These are phyloP conservation scores for Ganoderma lingzhi DNA, from an alignment of 1,284 basidiomycete genomes.

Conservation along the genomic window DNA sequence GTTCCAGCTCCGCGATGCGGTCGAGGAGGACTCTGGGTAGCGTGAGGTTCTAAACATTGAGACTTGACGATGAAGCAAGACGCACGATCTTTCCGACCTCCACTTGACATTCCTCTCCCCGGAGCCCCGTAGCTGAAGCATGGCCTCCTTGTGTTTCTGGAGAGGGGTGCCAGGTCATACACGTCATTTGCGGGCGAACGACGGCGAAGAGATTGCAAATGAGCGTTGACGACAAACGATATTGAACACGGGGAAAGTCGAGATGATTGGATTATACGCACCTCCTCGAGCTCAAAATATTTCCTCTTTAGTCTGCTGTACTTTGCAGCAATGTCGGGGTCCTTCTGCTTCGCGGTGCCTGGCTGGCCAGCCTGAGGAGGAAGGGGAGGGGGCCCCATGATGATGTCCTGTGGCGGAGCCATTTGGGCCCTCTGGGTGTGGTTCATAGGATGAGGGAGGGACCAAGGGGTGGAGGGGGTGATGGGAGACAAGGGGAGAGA, in stretches of 20 bases:
- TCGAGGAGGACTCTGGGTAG: constrained; percentile 58
- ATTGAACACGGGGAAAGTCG: constrained; percentile 8
- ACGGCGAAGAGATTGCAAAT: constrained; percentile 12
- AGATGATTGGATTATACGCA: constrained; percentile 44
- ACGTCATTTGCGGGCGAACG: not conserved
- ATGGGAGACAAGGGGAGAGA: constrained; percentile 31
- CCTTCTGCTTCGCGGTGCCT: constrained; percentile 45
- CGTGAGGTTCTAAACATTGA: constrained; percentile 18
- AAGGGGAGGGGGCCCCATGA: constrained; percentile 57
- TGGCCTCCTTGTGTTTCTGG: constrained; percentile 65
- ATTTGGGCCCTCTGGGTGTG: constrained; percentile 38
- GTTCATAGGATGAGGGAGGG: constrained; percentile 40
- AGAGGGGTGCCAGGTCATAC: constrained; percentile 35
- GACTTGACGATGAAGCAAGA: constrained; percentile 30
- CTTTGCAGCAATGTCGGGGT: constrained; percentile 61
- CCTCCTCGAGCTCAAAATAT: constrained; percentile 73
- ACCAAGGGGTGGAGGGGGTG: constrained; percentile 32
- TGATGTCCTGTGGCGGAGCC: constrained; percentile 49
- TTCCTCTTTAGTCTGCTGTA: constrained; percentile 68
- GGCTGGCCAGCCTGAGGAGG: constrained; percentile 45
- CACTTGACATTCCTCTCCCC: constrained; percentile 67
- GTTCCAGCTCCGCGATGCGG: constrained; percentile 66
- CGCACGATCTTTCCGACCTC: constrained; percentile 66
- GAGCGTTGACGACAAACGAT: constrained; percentile 15
- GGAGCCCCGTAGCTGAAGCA: constrained; percentile 59